Conservation (phyloP, 352 stramenopile genomes). For the Pythium aristosporum region DNA sequence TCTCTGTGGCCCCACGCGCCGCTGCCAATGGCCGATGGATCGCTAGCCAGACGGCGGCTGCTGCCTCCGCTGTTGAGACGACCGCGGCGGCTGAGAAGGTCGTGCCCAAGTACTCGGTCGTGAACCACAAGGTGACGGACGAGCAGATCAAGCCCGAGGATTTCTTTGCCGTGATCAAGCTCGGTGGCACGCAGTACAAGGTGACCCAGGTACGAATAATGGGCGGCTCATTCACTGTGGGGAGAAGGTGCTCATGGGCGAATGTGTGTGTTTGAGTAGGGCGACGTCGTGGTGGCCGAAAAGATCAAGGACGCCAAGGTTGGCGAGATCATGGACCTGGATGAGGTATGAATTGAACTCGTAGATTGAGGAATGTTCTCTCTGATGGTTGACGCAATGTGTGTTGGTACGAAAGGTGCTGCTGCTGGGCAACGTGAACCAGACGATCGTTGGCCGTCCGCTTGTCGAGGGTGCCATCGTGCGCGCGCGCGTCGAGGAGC, state of each 20-base stretch:
- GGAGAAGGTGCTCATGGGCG: conserved; percentile 2
- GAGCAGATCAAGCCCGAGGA: conserved; percentile 65
- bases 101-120: conserved; percentile 61
- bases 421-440: conserved; percentile 79
- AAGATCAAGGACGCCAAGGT: conserved; percentile 88
- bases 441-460: conserved; percentile 78
- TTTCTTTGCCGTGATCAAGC: conserved; percentile 85
- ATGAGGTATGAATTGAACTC: conserved; percentile 41
- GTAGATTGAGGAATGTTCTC: not conserved
- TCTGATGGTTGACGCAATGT: not conserved
- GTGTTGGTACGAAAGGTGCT: conserved; percentile 43
- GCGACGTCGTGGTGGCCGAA: conserved; percentile 79
- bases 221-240: not conserved
- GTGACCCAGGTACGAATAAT: conserved; percentile 54
- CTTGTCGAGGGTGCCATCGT: conserved; percentile 72
- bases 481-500: conserved; percentile 79
- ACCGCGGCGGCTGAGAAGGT: conserved; percentile 18
- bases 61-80: conserved; percentile 20
- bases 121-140: conserved; percentile 73
- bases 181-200: conserved; percentile 86
- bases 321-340: conserved; percentile 77
- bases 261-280: conserved; percentile 24
- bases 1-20: conserved; percentile 24
- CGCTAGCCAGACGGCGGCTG: conserved; percentile 6
- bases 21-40: conserved; percentile 11